Evolutionary conservation across 352 stramenopile genomes (phyloP), one percentile per base, ranked within the genome.

Genomic region (Achlya hypogyna): DNA sequence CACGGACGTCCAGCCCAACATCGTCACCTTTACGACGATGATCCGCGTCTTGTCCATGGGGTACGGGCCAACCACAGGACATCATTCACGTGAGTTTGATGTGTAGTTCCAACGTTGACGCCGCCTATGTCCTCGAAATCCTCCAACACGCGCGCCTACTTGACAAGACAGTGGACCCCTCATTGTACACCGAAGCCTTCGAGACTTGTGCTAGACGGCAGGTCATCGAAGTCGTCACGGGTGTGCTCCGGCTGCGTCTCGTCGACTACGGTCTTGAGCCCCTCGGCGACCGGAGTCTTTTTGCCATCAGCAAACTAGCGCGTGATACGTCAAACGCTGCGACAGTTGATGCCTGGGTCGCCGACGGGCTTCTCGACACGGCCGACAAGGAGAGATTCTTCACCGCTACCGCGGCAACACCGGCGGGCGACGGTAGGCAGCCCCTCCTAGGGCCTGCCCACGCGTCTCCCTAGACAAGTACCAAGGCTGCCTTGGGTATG

Each of bases 21-120:
- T 91, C 35, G 80, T 91, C 38, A 91, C 82, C 12, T 88, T 86
- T 56, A 89, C 81, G 31, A 91, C 80, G 29, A 66, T 91, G 29
- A 75, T 88, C 28, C 78, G 82, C 23, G 75, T 77, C 0, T 53
- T 89, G 6, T 74, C 35, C 35, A 64, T 64, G 54, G 52, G 54
- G 54, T 64, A 52, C 20, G 53, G n/a, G 4, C 8, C 5, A 5
- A 27, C 27, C 2, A 42, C 14, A 10, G 6, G 6, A n/a, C 38
- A n/a, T n/a, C n/a, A 28, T 53, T 53, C 18, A 28, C 10, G 45
- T 60, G 18, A 18, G 16, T 28, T 38, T 40, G 2, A 2, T 32
- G 53, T 49, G 29, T 49, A 64, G 54, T 38, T 34, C 14, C 2
- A 34, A 34, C 12, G 71, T 88, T 27, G 60, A 53, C 10, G 45